Conservation (phyloP, 805 yeast genomes). For the Pichia deserticola region DNA sequence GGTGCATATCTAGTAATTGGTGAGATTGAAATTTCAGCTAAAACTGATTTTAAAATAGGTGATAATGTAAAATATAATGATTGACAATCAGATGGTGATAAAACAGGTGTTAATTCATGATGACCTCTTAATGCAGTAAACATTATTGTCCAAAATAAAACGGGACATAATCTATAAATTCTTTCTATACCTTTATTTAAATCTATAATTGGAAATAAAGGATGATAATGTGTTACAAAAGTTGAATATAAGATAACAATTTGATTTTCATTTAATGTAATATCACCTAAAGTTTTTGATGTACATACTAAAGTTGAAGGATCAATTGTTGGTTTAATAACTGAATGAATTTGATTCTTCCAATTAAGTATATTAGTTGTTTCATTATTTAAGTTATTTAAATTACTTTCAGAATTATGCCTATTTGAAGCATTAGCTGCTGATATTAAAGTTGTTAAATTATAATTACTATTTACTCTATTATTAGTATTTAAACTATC, state of each 20-base stretch:
- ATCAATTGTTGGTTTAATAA: conserved; percentile 12
- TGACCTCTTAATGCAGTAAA: conserved; percentile 72
- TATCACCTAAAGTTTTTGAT: conserved; percentile 65
- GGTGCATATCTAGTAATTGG: conserved; percentile 85
- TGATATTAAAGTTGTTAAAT: conserved; percentile 3
- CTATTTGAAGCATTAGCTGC: conserved; percentile 5
- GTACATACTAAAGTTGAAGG: conserved; percentile 40
- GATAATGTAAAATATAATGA: conserved; percentile 54
- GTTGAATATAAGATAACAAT: conserved; percentile 60
- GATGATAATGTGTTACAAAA: conserved; percentile 73
- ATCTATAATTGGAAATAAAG: conserved; percentile 82
- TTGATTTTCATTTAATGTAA: conserved; percentile 51
- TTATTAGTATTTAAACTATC: background rate
- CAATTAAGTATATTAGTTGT: conserved; percentile 10
- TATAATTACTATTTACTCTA: background rate
- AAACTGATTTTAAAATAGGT: conserved; percentile 61
- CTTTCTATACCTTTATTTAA: conserved; percentile 74
- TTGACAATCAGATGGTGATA: conserved; percentile 22
- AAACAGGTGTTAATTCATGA: conserved; percentile 23
- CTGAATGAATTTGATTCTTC: conserved; percentile 15
- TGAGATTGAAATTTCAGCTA: conserved; percentile 83
- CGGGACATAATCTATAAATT: conserved; percentile 73
- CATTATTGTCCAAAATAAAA: conserved; percentile 90
- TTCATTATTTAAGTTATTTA: background rate
- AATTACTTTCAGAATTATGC: background rate